phyloP scores from a whole-genome alignment of 2,329 filamentous ascomycete genomes.

The Teratosphaeria gauchensis region DNA sequence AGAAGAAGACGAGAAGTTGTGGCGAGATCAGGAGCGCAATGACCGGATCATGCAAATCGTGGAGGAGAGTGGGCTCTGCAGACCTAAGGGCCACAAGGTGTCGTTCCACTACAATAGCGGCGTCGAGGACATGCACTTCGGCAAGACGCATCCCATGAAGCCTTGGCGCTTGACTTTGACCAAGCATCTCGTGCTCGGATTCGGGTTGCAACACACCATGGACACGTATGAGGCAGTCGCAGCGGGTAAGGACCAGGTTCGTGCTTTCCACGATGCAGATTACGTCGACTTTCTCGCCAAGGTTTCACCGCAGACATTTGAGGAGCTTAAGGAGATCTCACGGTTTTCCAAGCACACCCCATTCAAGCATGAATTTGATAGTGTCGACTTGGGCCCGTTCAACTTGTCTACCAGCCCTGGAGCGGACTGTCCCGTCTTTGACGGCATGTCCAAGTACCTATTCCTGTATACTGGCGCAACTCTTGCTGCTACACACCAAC shows the following conservation, averaged over 20 bases:
- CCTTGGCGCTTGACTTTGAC: slow-evolving; percentile 93
- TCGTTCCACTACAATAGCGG: slow-evolving; percentile 93
- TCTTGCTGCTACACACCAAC: slow-evolving; percentile 80
- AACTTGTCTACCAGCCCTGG: slow-evolving; percentile 55
- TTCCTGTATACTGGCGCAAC: slow-evolving; percentile 87
- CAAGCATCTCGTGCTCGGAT: slow-evolving; percentile 87
- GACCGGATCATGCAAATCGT: slow-evolving; percentile 44
- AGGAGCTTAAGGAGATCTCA: slow-evolving; percentile 43
- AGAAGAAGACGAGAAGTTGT: slow-evolving; percentile 37
- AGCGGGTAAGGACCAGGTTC: slow-evolving; percentile 80
- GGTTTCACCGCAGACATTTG: slow-evolving; percentile 26
- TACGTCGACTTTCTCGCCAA: slow-evolving; percentile 75
- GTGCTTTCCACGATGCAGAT: slow-evolving; percentile 75
- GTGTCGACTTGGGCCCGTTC: slow-evolving; percentile 49
- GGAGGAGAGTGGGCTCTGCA: slow-evolving; percentile 58
- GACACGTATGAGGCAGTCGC: slow-evolving; percentile 79
- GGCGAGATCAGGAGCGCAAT: slow-evolving; percentile 33
- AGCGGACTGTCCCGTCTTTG: slow-evolving; percentile 92
- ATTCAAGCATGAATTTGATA: slow-evolving; percentile 35
- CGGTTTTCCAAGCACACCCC: slow-evolving; percentile 33
- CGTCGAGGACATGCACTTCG: slow-evolving; percentile 95
- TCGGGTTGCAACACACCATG: slow-evolving; percentile 95
- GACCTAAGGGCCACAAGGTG: slow-evolving; percentile 78
- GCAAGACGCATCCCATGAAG: slow-evolving; percentile 96
- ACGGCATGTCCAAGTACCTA: slow-evolving; percentile 90